Percentiles rank a stretch among this genome's conserved stretches.
These are phyloP conservation scores for Aurifilum marmelostoma DNA, from an alignment of 2,329 filamentous ascomycete species.

Conservation along the genomic window DNA sequence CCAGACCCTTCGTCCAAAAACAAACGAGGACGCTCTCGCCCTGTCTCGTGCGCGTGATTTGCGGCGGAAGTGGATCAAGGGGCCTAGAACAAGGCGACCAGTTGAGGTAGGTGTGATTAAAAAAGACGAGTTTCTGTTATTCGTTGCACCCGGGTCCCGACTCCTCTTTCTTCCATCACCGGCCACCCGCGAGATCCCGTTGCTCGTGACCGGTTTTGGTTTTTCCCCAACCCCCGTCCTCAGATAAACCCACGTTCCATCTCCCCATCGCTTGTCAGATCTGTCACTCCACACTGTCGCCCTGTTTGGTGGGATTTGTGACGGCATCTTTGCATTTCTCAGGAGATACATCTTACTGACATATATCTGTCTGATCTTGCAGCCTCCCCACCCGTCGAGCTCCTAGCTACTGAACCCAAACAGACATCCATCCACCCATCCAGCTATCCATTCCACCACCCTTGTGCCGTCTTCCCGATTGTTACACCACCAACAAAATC, in stretches of 20 bases:
- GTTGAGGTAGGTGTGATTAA: conserved; percentile 18
- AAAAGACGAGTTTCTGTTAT: conserved; percentile 1
- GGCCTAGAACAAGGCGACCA: neutral
- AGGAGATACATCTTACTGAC: conserved; percentile 23
- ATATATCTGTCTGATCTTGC: conserved; percentile 24
- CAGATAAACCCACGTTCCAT: neutral
- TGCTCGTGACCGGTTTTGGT: conserved; percentile 5
- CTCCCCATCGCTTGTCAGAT: conserved; percentile 9
- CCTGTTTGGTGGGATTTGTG: conserved; percentile 17
- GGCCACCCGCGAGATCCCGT: conserved; percentile 1
- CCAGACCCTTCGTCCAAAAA: conserved; percentile 5
- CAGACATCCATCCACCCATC: conserved; percentile 8
- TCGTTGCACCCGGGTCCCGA: neutral
- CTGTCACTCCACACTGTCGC: conserved; percentile 18
- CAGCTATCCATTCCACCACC: neutral
- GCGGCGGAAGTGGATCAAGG: conserved; percentile 6
- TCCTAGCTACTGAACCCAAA: conserved; percentile 14
- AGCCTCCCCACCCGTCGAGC: conserved; percentile 18
- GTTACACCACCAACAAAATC: conserved; percentile 11
- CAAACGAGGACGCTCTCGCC: conserved; percentile 7
- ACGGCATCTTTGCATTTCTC: conserved; percentile 15
- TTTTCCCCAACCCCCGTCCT: neutral
- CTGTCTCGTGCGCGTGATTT: conserved; percentile 4
- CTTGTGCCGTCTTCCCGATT: conserved; percentile 13
- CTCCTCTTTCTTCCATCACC: neutral